Conservation (phyloP, 2,329 filamentous ascomycete genomes). For the Ophiobolus disseminans region DNA sequence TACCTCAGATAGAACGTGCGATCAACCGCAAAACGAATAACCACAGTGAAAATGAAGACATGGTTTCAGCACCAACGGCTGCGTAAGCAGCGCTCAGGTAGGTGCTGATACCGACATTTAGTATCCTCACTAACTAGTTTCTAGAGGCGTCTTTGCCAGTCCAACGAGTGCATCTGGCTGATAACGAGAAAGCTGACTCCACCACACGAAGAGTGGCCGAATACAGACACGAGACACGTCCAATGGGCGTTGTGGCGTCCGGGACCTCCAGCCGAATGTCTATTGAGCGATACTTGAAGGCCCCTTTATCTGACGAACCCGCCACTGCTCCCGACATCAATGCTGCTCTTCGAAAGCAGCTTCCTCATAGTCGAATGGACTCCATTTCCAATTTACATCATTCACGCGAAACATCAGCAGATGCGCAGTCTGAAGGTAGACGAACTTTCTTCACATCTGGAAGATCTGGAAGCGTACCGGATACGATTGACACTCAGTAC, state of each 20-base stretch:
- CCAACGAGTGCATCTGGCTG: slow-evolving; percentile 4
- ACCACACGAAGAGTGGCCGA: too few relatives aligned
- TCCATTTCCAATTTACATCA: slow-evolving; percentile 4
- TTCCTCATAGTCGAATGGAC: slow-evolving; percentile 9
- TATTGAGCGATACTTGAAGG: slow-evolving; percentile 35
- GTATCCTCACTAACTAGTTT: background rate
- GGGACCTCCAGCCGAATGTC: slow-evolving; percentile 30
- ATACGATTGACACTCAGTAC: slow-evolving; percentile 30
- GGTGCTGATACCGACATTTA: background rate
- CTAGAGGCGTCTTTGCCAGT: slow-evolving; percentile 17
- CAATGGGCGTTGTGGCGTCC: slow-evolving; percentile 17
- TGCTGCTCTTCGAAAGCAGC: slow-evolving; percentile 27
- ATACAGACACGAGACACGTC: too few relatives aligned
- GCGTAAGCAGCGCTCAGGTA: slow-evolving; percentile 29
- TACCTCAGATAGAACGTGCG: background rate
- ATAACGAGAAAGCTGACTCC: too few relatives aligned
- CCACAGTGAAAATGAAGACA: slow-evolving; percentile 20
- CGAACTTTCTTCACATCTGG: slow-evolving; percentile 32
- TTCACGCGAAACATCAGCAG: slow-evolving; percentile 30
- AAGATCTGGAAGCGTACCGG: slow-evolving; percentile 28
- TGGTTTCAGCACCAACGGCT: slow-evolving; percentile 30
- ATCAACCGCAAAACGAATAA: background rate
- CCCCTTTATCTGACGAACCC: slow-evolving; percentile 34
- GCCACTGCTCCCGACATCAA: slow-evolving; percentile 34
- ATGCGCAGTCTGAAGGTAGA: slow-evolving; percentile 30